Base-by-base conservation (phyloP, 2,329 filamentous ascomycete species). In the Talaromyces sp. region DNA sequence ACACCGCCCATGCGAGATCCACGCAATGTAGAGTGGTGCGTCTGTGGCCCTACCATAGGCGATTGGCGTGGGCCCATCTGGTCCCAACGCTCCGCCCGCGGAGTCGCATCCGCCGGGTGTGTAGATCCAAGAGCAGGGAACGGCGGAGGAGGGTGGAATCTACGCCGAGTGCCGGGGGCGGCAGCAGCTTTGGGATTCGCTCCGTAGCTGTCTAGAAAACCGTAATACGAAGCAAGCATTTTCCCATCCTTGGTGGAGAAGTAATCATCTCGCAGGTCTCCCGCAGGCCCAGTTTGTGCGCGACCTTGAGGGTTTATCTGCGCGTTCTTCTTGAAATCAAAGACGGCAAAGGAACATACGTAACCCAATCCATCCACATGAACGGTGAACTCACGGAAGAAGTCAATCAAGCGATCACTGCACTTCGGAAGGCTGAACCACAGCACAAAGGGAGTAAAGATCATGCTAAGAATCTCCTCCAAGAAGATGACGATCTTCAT, bases 361-460 rank as follows among this genome's bases (percentile, higher is more conserved):
- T 97, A 94, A 25, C 95, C 95, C 40, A 99, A 85, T 0, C 95
- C 95, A 73, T 99, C 95, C 17, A 99, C 94, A 71, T 99, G 93
- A 25, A 99, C 89, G 0, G 95, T 98, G 71, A 98, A 97, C 75
- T 99, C 95, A 45, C 95, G 89, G 82, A 99, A 98, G 78, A 99
- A 99, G 78, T 99, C 95, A 66, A 98, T 89, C 68, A 99, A 90
- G 66, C 93, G 91, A 70, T 98, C 94, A 75, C 91, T 94, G 76
- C 91, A 96, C 70, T 89, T 90, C 0, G 93, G 92, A 38, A 98
- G 84, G 67, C 91, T 93, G 74, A 91, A 90, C 80, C 93, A 91
- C 13, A 99, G 85, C 49, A 99, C 86, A 72, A 97, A 89, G 0
- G 95, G 95, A 0, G 94, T 96, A 65, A 96, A 89, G 63, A 98